Evolutionary conservation across 2,329 filamentous ascomycete genomes (phyloP).

Genomic region (Penicillium oxalicum): DNA sequence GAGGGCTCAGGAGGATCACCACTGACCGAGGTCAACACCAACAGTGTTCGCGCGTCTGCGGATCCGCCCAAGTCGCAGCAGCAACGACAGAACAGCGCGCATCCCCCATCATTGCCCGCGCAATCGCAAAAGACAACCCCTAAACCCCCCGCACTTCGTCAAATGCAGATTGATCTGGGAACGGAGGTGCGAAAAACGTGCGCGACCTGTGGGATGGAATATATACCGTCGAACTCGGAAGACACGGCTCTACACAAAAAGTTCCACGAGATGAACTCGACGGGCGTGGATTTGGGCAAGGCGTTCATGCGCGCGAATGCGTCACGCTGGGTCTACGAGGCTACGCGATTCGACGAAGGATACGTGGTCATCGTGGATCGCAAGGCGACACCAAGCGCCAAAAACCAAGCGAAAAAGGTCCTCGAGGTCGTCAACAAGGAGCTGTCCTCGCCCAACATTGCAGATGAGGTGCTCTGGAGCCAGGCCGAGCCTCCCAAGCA

Average conservation of each 20-base stretch:
- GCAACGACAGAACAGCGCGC: slow-evolving; percentile 14
- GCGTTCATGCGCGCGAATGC: slow-evolving; percentile 50
- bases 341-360: slow-evolving; percentile 44
- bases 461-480: slow-evolving; percentile 54
- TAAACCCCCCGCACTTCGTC: slow-evolving; percentile 41
- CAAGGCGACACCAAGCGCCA: slow-evolving; percentile 47
- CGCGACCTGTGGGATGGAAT: slow-evolving; percentile 59
- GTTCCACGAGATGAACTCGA: slow-evolving; percentile 57
- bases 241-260: slow-evolving; percentile 59
- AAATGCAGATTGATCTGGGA: slow-evolving; percentile 58
- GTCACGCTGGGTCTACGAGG: slow-evolving; percentile 48
- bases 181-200: slow-evolving; percentile 53
- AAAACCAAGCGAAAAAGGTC: slow-evolving; percentile 50
- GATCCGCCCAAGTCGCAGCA: slow-evolving; percentile 33
- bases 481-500: slow-evolving; percentile 38
- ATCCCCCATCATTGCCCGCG: background rate
- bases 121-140: slow-evolving; percentile 16
- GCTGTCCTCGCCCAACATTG: slow-evolving; percentile 55
- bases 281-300: slow-evolving; percentile 57
- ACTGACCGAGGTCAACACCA: slow-evolving; percentile 44
- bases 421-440: slow-evolving; percentile 59
- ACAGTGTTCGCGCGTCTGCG: slow-evolving; percentile 37
- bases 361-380: slow-evolving; percentile 55
- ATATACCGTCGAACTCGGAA: slow-evolving; percentile 56
- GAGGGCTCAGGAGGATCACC: slow-evolving; percentile 26